Evolutionary conservation across 2,329 filamentous ascomycete species (phyloP), one percentile per base, ranked within the genome.

Genomic region (Fusarium decemcellulare): DNA sequence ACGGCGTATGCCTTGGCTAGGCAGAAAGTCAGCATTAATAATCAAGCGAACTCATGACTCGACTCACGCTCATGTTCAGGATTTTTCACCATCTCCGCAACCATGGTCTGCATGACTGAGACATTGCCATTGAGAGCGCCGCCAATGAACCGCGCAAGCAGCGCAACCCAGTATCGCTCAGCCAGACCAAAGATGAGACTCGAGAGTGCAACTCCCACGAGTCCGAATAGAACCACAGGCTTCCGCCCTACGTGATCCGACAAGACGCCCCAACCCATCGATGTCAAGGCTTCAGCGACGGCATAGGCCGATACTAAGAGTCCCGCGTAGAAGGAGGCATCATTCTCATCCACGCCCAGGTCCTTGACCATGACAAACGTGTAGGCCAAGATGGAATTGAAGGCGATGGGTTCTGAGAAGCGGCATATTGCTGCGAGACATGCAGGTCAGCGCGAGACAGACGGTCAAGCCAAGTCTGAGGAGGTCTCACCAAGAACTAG

Each of bases 321-420:
- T 10, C 95, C 95, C 0, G 97, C 94, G 76, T 96, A 97, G 43
- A 97, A 79, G 2, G 94, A 94, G 37, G 94, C 91, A 73, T 94
- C 85, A 14, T 85, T 85, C 8, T 87, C 81, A 44, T 90, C 86
- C 27, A 97, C 90, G 64, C 92, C 91, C 73, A 97, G 97, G 3
- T 89, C 89, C 39, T 90, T 88, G 4, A 93, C 90, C 94, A 97
- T 97, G 75, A 93, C 89, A 1, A 94, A 95, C 2, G 97, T 87
- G 79, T 97, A 98, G 2, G 95, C 94, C 34, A 91, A 91, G 74
- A 98, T 97, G 15, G 93, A 97, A 79, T 97, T 97, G 76, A 97
- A 87, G 1, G 94, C 94, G 1, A 94, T 97, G 82, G 97, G 95
- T 78, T 98, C 95, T 58, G 92, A 92, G 29, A 98, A 74, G 36